phyloP scores from a whole-genome alignment of 371 early-diverging fungal genomes.

The Furculomyces boomerangus region DNA sequence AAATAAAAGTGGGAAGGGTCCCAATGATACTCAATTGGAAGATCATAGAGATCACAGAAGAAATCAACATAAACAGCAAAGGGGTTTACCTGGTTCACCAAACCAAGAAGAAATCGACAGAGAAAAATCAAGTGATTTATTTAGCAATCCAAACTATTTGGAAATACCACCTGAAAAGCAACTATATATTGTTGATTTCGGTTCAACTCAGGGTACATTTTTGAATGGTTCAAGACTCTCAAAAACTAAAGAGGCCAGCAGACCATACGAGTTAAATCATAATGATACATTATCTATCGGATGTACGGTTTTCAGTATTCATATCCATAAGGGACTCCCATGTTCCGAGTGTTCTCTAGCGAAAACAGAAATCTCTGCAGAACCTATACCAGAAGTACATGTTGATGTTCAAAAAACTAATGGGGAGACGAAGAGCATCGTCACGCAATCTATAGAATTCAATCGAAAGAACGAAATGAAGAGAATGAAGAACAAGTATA shows the following conservation, averaged over 20 bases:
- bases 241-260: slow-evolving; percentile 1
- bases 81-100: no score
- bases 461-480: background rate
- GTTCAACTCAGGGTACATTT: slow-evolving; percentile 3
- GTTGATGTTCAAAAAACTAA: background rate
- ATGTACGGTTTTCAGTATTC: background rate
- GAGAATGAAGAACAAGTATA: slow-evolving; percentile 3
- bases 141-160: background rate
- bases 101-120: no score
- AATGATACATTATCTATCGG: slow-evolving; percentile 1
- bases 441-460: background rate
- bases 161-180: background rate
- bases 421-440: background rate
- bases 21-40: no score
- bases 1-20: no score
- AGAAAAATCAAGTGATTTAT: no score
- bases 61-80: no score
- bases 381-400: background rate
- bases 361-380: background rate
- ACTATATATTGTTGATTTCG: slow-evolving; percentile 4
- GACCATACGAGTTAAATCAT: background rate
- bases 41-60: no score
- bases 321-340: slow-evolving; percentile 1
- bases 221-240: slow-evolving; percentile 1
- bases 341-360: slow-evolving; percentile 3